Percentiles rank a stretch among this genome's conserved stretches.
phyloP scores from a whole-genome alignment of 2,329 filamentous ascomycete species.

The Kalaharituber pfeilii region DNA sequence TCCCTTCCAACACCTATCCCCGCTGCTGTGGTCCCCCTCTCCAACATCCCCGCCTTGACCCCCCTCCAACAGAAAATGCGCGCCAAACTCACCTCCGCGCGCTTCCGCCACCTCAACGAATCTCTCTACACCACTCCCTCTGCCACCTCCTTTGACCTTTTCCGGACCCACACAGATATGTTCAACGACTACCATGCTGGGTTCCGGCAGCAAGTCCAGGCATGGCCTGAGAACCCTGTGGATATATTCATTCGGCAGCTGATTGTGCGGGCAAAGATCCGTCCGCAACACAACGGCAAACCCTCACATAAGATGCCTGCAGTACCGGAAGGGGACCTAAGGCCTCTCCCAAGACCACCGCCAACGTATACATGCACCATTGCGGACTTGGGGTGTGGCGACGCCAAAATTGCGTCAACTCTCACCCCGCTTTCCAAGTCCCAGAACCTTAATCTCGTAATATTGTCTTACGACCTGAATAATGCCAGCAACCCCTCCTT shows the following conservation, averaged over 20 bases:
- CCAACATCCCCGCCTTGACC: conserved; percentile 42
- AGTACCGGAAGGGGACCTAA: conserved; percentile 15
- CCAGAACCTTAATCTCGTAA: conserved; percentile 40
- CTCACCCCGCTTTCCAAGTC: conserved; percentile 39
- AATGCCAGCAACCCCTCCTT: conserved; percentile 44
- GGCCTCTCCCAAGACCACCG: conserved; percentile 16
- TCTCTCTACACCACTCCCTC: conserved; percentile 89
- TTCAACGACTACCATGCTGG: conserved; percentile 93
- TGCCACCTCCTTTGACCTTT: conserved; percentile 61
- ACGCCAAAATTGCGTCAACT: conserved; percentile 59
- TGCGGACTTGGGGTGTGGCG: conserved; percentile 84
- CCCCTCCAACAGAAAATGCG: conserved; percentile 89
- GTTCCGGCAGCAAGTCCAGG: conserved; percentile 84
- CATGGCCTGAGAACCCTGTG: conserved; percentile 94
- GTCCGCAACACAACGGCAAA: conserved; percentile 21
- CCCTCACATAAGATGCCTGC: conserved; percentile 12
- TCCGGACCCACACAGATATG: conserved; percentile 73
- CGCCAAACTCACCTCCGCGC: conserved; percentile 81
- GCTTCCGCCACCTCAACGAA: conserved; percentile 94
- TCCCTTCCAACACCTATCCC: conserved; percentile 24
- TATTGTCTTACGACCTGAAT: conserved; percentile 77
- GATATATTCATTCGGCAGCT: conserved; percentile 66
- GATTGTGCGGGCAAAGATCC: conserved; percentile 29
- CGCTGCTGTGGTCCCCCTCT: conserved; percentile 8
- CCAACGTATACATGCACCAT: conserved; percentile 52